Base-by-base conservation (phyloP, 352 stramenopile species). In the Phytophthora podocarpi region DNA sequence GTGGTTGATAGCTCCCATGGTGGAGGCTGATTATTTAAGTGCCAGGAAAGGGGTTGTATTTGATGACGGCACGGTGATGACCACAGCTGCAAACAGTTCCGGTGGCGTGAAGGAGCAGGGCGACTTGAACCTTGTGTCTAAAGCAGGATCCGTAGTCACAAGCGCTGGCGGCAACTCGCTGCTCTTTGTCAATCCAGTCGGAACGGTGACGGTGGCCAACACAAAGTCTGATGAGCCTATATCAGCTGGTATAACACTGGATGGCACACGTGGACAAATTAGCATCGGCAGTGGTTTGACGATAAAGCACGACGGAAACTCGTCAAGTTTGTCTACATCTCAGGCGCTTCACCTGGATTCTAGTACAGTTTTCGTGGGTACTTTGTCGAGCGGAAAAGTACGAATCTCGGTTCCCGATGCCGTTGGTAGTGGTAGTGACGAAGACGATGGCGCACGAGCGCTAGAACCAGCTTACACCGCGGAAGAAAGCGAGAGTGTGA, bases 61-160 rank as follows among this genome's bases (percentile, higher is more conserved):
- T 55, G 64, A 82, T 8, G 85, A 95, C 42, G 85, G 82, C 1
- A 89, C 82, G 1, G 66, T 86, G 20, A 95, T 93, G 85, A 93
- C 85, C 5, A 92, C 83, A 5, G 85, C 85, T 9, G 83, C 82
- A 5, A 90, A 91, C 32, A 78, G 85, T 43, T 89, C 82, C 7
- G 83, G 83, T n/a, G 81, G 85, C 7, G 69, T 92, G n/a, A 89
- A 85, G 39, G 80, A 90, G 49, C 63, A 81, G 7, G 83, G 85
- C 1, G 83, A 92, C 31, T 42, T 95, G 23, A 95, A 95, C 46
- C 56, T 95, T 4, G 80, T 90, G 2, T 92, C 82, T 9, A 75
- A 78, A 39, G 78, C 73, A 7, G 85, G 83, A n/a, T 71, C 78
- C 9, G 76, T 95, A 1, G 57, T 87, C 16, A 59, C 84, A 32